Evolutionary conservation across 1,139 yeast species (phyloP), one percentile per base, ranked within the genome.

Genomic region (Saccharomycopsis hybrid): DNA sequence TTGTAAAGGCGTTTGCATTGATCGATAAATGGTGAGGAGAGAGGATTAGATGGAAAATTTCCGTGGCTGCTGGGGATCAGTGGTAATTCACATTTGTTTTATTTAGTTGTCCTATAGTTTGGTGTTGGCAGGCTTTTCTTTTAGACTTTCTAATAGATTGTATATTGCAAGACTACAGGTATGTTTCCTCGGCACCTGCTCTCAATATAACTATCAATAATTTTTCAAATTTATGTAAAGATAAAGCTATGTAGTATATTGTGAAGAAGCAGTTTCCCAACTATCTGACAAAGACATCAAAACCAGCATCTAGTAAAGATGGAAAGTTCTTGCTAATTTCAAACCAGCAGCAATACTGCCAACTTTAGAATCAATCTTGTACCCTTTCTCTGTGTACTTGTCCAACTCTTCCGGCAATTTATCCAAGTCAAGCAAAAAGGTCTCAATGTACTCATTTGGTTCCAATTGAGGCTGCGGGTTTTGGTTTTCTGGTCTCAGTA

Each of bases 401-500:
- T 68, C 68, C 62, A 90, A 65, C 39, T 71, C 75, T 25, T 70
- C 72, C n/a, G 82, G 77, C 50, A 90, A 74, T 30, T 70, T 65
- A 18, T 68, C 65, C 56, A 89, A 63, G 5, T 90, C 88, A 40
- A 88, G 81, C 1, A 74, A 72, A 60, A 89, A 85, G 9, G 87
- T 81, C 58, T 88, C 96, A 50, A 90, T 90, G 62, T 82, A 89
- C 68, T 90, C 97, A 49, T 82, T 84, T 5, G 87, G 96, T 66
- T 90, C 97, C 56, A 90, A 72, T 56, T 85, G 73, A 1, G 94
- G 78, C 49, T 69, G 63, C 1, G 97, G 97, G 56, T 80, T 70
- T 54, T 68, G 59, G 64, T 92, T 92, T 55, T 81, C 76, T 24
- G 75, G 75, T 54, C 78, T 79, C 1, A 68, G 59, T 67, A 86